A percentile compares a stretch with the other conserved stretches of the same genome.
phyloP scores from a whole-genome alignment of 192 early-diverging fungal genomes.

The Backusella tuberculispora region DNA sequence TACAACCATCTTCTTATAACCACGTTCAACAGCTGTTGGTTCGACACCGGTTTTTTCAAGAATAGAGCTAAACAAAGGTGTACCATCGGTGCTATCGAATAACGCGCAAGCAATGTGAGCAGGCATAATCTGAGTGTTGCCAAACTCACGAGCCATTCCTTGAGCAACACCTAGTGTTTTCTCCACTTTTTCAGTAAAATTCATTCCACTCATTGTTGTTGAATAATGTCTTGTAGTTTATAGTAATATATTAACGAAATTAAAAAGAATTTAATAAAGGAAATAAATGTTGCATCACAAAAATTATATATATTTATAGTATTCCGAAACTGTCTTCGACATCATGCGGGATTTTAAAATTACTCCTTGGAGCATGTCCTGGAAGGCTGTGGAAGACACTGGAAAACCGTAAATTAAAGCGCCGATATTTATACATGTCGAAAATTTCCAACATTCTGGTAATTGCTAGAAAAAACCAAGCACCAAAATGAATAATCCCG shows the following conservation, averaged over 20 bases:
- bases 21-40: constrained; percentile 72
- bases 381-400: not conserved
- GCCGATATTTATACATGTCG: not conserved
- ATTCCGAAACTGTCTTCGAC: not conserved
- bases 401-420: not conserved
- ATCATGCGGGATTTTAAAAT: not conserved
- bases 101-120: constrained; percentile 82
- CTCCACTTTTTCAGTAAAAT: constrained; percentile 89
- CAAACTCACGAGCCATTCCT: constrained; percentile 74
- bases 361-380: not conserved
- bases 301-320: not conserved
- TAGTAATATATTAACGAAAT: not conserved
- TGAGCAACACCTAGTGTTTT: constrained; percentile 66
- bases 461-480: not conserved
- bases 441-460: not conserved
- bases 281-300: constrained; percentile 1
- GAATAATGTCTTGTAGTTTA: not conserved
- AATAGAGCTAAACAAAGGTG: constrained; percentile 76
- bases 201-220: constrained; percentile 55
- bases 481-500: no score
- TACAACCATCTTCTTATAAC: constrained; percentile 76
- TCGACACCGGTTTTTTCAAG: constrained; percentile 87
- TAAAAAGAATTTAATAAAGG: not conserved
- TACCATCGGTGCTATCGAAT: constrained; percentile 80
- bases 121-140: constrained; percentile 77